These are phyloP conservation scores for Dioscorea dumetorum DNA, from an alignment of 106 monocot species.

Conservation along the genomic window DNA sequence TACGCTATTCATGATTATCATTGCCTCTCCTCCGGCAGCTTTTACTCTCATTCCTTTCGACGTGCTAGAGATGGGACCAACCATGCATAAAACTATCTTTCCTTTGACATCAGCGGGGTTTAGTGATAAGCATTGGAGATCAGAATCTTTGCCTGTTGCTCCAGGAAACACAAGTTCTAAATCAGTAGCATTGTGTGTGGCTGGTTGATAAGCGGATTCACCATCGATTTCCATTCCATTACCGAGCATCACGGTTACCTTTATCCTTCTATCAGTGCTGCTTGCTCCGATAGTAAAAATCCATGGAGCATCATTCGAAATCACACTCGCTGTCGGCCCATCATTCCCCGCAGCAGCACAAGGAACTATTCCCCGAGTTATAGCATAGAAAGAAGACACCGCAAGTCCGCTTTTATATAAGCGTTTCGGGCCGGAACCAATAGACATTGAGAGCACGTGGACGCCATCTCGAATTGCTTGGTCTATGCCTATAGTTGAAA, in stretches of 20 bases:
- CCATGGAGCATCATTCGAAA: slow-evolving; percentile 17
- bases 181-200: too few relatives aligned
- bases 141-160: not conserved
- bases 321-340: not conserved
- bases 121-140: not conserved
- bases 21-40: not conserved
- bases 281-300: slow-evolving; percentile 11
- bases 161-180: not conserved
- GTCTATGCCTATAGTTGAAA: not conserved
- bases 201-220: slow-evolving; percentile 10
- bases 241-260: slow-evolving; percentile 11
- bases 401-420: not conserved
- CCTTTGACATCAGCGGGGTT: not conserved
- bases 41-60: not conserved
- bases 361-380: not conserved
- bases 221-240: slow-evolving; percentile 10
- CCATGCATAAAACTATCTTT: not conserved
- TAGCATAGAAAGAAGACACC: not conserved
- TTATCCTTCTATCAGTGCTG: slow-evolving; percentile 11
- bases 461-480: not conserved
- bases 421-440: not conserved
- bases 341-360: not conserved
- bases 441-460: not conserved
- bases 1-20: not conserved
- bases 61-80: too few relatives aligned